Percentiles rank a stretch among this genome's conserved stretches.
Evolutionary conservation across 768 basidiomycete genomes (phyloP).

Genomic region (Termitomyces bulborhizus): DNA sequence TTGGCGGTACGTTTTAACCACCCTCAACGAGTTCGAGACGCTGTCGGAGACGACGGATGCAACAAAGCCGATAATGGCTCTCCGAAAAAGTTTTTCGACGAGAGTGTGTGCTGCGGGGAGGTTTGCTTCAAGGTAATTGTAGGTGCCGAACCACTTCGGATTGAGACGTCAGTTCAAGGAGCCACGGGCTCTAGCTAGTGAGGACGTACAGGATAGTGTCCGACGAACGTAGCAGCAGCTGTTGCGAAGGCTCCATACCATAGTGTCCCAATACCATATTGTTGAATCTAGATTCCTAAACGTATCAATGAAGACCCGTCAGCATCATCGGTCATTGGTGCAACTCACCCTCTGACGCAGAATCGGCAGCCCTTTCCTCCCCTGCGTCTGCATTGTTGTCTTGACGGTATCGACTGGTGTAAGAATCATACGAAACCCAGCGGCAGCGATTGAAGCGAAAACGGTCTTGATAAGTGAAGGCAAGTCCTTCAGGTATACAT

Average conservation of each 20-base stretch:
- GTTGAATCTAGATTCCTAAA: conserved; percentile 45
- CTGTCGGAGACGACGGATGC: conserved; percentile 86
- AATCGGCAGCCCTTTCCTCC: conserved; percentile 59
- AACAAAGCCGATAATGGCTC: conserved; percentile 87
- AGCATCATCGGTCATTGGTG: conserved; percentile 9
- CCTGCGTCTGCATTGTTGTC: conserved; percentile 93
- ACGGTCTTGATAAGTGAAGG: conserved; percentile 67
- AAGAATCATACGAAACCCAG: conserved; percentile 83
- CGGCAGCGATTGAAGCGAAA: conserved; percentile 75
- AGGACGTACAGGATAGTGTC: conserved; percentile 70
- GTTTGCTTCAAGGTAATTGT: conserved; percentile 67
- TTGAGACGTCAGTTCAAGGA: neutral
- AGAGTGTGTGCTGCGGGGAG: conserved; percentile 54
- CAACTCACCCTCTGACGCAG: conserved; percentile 54
- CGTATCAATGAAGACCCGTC: neutral
- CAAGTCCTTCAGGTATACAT: conserved; percentile 60
- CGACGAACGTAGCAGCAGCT: conserved; percentile 90
- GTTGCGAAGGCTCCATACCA: conserved; percentile 94
- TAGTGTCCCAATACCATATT: conserved; percentile 68
- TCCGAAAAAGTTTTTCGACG: conserved; percentile 59
- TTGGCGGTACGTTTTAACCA: conserved; percentile 94
- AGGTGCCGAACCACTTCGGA: conserved; percentile 75
- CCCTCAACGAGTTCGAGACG: conserved; percentile 81
- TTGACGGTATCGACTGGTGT: conserved; percentile 93
- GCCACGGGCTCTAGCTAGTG: neutral